Base-by-base conservation (phyloP, 129 eudicot genomes). In the Lactuca saligna region DNA sequence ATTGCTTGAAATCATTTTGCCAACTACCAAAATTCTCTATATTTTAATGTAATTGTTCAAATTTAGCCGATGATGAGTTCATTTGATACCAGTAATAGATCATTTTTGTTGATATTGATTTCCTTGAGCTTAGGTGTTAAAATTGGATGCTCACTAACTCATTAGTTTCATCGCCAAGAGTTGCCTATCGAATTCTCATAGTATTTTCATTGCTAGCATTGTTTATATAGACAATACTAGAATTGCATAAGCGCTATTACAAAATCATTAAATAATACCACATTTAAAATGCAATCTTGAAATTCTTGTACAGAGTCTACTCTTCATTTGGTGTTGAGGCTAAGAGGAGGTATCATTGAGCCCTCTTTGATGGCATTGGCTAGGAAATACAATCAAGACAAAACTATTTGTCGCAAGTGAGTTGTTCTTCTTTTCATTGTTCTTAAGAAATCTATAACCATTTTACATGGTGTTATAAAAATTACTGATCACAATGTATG, bases 351-450 rank as follows among this genome's bases (percentile, higher is more conserved):
- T 33, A 71, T 71, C 32, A 71, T 71, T 10, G 75, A 71, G 6
- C 75, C 75, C 3, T 71, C 75, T n/a, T 71, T 71, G 75, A 71
- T 71, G 75, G 68, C 75, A 6, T 59, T 71, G 74, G 74, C 74
- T 14, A 69, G 74, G 64, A 69, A 69, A 42, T 65, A 65, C 69
- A 82, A 82, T 20, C 80, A 82, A 37, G 80, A 73, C 41, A 78
- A 82, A 61, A 82, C 74, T 68, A 71, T 71, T n/a, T 59, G 76
- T 37, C 68, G 76, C 68, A 71, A 71, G 68, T 71, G 29, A 54
- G 61, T 34, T 51, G 2, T 6, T 54, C 8, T 11, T 3, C 46
- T n/a, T n/a, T n/a, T n/a, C n/a, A n/a, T n/a, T n/a, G n/a, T n/a
- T n/a, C n/a, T n/a, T n/a, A n/a, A n/a, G n/a, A n/a, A n/a, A n/a